Evolutionary conservation across 2,329 filamentous ascomycete species (phyloP).

Genomic region (Colletotrichum graminicola): DNA sequence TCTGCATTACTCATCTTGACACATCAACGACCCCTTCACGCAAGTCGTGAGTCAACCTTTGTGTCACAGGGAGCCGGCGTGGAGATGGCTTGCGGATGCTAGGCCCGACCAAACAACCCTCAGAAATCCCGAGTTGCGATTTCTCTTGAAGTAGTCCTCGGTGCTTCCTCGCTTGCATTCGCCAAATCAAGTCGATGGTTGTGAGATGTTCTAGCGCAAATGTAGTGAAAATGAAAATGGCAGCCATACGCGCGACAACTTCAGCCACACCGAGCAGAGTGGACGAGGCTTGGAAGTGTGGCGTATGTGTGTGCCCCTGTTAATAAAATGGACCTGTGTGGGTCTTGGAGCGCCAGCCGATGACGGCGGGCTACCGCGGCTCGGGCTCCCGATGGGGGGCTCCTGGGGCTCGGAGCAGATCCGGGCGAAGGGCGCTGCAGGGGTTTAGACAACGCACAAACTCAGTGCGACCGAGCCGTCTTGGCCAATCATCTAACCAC

Average conservation of each 20-base stretch:
- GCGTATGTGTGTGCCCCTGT: neutral
- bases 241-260: constrained; percentile 22
- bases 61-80: neutral
- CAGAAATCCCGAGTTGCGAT: neutral
- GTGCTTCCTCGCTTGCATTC: neutral
- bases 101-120: neutral
- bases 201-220: constrained; percentile 34
- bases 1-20: constrained; percentile 44
- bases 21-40: constrained; percentile 9
- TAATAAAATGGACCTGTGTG: neutral
- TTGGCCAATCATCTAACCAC: constrained; percentile 25
- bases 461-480: neutral
- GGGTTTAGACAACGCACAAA: constrained; percentile 14
- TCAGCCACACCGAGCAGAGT: constrained; percentile 10
- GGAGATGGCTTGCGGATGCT: neutral
- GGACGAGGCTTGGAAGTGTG: constrained; percentile 4
- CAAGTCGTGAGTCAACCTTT: constrained; percentile 18
- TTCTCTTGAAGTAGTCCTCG: neutral
- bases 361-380: constrained; percentile 13
- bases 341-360: neutral
- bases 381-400: constrained; percentile 12
- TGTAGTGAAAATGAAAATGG: constrained; percentile 21
- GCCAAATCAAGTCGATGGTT: constrained; percentile 9
- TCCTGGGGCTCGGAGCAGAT: constrained; percentile 18
- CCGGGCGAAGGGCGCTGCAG: constrained; percentile 29